Evolutionary conservation across 805 yeast genomes (phyloP), one percentile per base, ranked within the genome.

Genomic region (Yamadazyma kitorensis): DNA sequence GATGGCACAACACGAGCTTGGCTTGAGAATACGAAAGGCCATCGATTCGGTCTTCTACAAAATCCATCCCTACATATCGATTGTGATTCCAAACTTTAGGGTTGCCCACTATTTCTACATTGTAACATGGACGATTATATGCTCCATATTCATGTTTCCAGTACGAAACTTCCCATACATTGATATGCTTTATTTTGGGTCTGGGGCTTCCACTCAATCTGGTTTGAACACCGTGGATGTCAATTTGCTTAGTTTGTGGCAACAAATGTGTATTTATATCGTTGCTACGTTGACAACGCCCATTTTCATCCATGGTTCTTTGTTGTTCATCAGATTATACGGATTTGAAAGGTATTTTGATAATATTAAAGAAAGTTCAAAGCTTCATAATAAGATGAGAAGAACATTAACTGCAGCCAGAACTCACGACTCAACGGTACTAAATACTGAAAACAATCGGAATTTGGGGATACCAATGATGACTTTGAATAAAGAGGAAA

Each of bases 281-380:
- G 40, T 78, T 3, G 61, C 89, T 18, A 67, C 78, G 43, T 47
- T 87, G 14, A 75, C 94, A 4, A 88, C 95, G 0, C 98, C 98
- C 1, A 85, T 93, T 14, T 82, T 82, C 52, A 86, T 94, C 34
- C 95, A 93, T 55, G 78, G 95, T 0, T 72, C 76, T 1, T 64
- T 93, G 22, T 80, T 87, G 6, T 77, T 86, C 42, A 64, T 89
- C 7, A 72, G 98, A 32, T 64, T 93, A 29, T 86, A 85, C 55
- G 85, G 95, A 86, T 93, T 86, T 59, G 95, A 88, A 55, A 75
- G 86, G 44, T 74, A 82, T 47, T 87, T 93, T 58, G 91, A 86
- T 53, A 78, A 82, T 45, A 89, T 93, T 55, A 82, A 82, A 41
- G 76, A 70, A 39, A 72, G 73, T 34, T 86, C 97, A n/a, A 85